Evolutionary conservation across 371 early-diverging fungal species (phyloP), one percentile per base, ranked within the genome.

Genomic region (Mortierella sp.): DNA sequence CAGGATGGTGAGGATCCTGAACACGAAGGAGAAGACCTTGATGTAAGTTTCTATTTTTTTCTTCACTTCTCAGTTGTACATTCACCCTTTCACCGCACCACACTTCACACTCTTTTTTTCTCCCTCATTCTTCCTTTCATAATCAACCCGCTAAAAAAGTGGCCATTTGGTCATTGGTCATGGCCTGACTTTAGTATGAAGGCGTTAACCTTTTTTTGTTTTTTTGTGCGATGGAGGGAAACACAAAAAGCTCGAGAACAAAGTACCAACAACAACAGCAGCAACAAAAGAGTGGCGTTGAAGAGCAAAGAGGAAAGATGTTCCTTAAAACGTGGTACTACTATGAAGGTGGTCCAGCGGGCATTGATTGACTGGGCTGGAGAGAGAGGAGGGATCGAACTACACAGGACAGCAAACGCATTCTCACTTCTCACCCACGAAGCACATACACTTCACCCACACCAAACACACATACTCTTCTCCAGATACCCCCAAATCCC

Each of bases 1-100:
- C 84, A 84, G 77, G 76, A 84, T 28, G 84, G 80, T 44, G 84
- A 81, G 9, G 68, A 68, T 50, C 54, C 47, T 16, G 83, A 83
- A 24, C 77, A 48, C 13, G 82, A 80, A 21, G 74, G 58, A n/a
- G 81, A 82, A 13, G 83, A 84, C 48, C 72, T 77, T 13, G 80
- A 84, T 77, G 84, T 84, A 84, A 77, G 84, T 74, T 31, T 45
- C 6, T 26, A 8, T 54, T 31, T 58, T 72, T 65, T 58, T 55
- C 19, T 31, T 34, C 63, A 19, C 19, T 19, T 14, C 5, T 38
- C 42, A 38, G 42, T 1, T 38, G 42, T 38, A 38, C 42, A 38
- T 3, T 38, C 42, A 5, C 42, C 42, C 42, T 38, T 38, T 38
- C 42, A 38, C 42, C 5, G 42, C 42, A 38, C 42, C 5, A 38